Conservation (phyloP, 169 alveolate genomes). For the Plasmodium billcollinsi region DNA sequence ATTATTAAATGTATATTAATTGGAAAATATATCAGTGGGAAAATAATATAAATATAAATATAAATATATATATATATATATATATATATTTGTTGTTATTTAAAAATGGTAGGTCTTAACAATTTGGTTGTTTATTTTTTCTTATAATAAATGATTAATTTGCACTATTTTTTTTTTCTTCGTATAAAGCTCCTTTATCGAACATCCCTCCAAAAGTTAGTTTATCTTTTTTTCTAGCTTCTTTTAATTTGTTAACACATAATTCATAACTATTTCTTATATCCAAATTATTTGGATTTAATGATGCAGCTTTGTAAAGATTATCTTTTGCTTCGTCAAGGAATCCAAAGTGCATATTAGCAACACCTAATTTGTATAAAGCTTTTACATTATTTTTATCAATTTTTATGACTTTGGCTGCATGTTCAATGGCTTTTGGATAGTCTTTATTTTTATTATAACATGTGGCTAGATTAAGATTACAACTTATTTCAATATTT, state of each 20-base stretch:
- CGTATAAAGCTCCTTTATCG: constrained; percentile 57
- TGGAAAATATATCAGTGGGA: no score
- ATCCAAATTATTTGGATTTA: constrained; percentile 86
- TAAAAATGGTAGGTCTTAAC: no score
- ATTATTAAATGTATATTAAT: no score
- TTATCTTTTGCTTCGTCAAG: constrained; percentile 83
- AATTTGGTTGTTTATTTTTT: no score
- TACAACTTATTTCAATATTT: constrained; percentile 60
- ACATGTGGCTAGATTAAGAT: constrained; percentile 77
- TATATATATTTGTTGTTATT: no score
- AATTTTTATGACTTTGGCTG: constrained; percentile 83
- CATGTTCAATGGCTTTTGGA: constrained; percentile 84
- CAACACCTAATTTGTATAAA: constrained; percentile 86
- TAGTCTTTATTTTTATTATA: constrained; percentile 82
- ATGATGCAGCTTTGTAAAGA: constrained; percentile 78
- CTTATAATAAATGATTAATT: constrained; percentile 5
- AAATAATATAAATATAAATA: no score
- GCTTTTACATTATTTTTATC: constrained; percentile 86
- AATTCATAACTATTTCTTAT: constrained; percentile 77
- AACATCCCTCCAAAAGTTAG: constrained; percentile 80
- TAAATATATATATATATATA: no score
- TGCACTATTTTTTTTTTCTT: constrained; percentile 64
- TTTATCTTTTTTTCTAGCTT: constrained; percentile 79
- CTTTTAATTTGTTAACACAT: constrained; percentile 76
- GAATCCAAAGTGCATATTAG: constrained; percentile 81